Evolutionary conservation across 2,329 filamentous ascomycete species (phyloP).

Genomic region (Camillea tinctor): DNA sequence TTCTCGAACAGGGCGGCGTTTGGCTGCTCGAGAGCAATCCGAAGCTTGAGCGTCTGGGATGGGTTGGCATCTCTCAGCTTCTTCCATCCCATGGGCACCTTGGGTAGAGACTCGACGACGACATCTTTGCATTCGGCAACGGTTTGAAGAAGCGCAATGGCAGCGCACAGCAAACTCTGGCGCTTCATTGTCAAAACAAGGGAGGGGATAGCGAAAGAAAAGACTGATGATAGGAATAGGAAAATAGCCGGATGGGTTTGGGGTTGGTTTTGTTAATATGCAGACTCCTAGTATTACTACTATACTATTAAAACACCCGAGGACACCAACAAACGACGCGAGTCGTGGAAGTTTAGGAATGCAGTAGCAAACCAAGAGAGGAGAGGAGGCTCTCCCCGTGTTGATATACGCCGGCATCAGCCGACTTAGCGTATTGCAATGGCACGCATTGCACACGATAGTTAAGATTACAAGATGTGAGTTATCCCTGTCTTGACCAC

Average conservation of each 20-base stretch:
- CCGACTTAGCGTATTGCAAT: not conserved
- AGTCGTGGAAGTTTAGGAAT: not conserved
- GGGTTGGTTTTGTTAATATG: not conserved
- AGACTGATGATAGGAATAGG: not conserved
- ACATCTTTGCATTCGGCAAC: conserved; percentile 22
- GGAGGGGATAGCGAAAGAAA: not conserved
- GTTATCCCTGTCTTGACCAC: not conserved
- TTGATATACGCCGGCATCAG: not conserved
- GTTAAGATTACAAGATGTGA: not conserved
- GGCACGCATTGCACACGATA: not conserved
- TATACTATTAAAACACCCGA: too few species aligned
- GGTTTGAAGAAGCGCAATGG: conserved; percentile 19
- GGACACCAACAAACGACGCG: not conserved
- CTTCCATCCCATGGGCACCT: conserved; percentile 39
- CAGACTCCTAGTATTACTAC: not conserved
- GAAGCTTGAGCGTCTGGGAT: conserved; percentile 44
- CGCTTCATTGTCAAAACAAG: conserved; percentile 19
- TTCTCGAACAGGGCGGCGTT: conserved; percentile 54
- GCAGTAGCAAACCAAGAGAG: not conserved
- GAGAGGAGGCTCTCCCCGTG: not conserved
- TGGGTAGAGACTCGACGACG: conserved; percentile 37
- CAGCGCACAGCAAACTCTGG: conserved; percentile 19
- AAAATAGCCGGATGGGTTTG: not conserved
- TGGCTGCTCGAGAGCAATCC: conserved; percentile 48
- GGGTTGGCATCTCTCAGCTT: conserved; percentile 34